These are phyloP conservation scores for Taphrina pruni DNA, from an alignment of 1,139 yeast species.

Conservation along the genomic window DNA sequence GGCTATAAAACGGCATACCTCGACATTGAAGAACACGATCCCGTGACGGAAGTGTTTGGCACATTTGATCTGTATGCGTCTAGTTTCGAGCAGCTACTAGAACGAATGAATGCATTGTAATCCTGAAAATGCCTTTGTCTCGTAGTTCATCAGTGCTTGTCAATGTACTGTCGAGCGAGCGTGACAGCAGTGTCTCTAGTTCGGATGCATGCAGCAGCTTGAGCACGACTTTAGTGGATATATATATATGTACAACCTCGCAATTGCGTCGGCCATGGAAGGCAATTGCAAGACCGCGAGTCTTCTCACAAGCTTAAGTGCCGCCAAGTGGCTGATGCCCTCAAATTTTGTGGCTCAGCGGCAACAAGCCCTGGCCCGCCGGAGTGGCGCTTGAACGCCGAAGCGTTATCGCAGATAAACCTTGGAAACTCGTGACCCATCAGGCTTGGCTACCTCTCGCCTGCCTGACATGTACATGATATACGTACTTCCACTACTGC, in stretches of 20 bases:
- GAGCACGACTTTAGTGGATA: too few species aligned
- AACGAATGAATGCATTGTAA: conserved; percentile 16
- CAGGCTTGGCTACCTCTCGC: too few species aligned
- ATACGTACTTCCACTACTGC: too few species aligned
- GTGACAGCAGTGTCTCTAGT: background rate
- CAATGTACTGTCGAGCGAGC: too few species aligned
- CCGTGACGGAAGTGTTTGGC: conserved; percentile 31
- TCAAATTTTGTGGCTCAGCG: too few species aligned
- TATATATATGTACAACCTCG: too few species aligned
- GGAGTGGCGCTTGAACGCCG: too few species aligned
- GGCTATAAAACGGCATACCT: conserved; percentile 41
- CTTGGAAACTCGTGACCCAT: background rate
- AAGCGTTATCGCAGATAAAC: background rate
- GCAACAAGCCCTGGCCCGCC: background rate
- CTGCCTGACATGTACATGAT: too few species aligned
- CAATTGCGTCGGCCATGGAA: too few species aligned
- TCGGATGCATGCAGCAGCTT: background rate
- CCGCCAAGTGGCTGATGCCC: background rate
- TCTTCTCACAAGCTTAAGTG: background rate
- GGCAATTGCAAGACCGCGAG: too few species aligned
- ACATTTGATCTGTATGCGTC: conserved; percentile 32
- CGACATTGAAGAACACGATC: conserved; percentile 37
- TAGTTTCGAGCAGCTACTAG: conserved; percentile 20
- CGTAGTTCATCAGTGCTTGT: too few species aligned
- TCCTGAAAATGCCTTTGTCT: too few species aligned